Evolutionary conservation across 2,329 filamentous ascomycete genomes (phyloP), one percentile per base, ranked within the genome.

Genomic region (Colletotrichum ledebouriae): DNA sequence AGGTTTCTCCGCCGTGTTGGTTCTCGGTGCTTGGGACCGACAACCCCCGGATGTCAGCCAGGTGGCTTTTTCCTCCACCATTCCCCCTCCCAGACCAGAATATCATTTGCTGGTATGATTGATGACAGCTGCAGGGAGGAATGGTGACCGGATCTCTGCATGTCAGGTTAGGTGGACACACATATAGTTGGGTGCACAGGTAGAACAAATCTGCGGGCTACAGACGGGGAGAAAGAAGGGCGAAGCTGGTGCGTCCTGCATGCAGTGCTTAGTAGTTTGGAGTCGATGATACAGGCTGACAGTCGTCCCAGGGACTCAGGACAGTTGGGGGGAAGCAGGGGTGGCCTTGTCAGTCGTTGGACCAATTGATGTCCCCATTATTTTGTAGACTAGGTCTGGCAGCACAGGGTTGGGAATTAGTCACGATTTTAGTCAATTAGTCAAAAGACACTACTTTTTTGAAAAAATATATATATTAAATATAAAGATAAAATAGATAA

Each of bases 1-100:
- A 63, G 55, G 49, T 63, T 50, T 63, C 34, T 63, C 61, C 61
- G 53, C 49, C 59, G n/a, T 63, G 59, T 63, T 63, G 59, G 59
- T 63, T 63, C 50, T 56, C 25, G 37, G 50, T 56, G 59, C 50
- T 50, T 63, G 39, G 59, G 17, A 50, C 12, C 20, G 20, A 13
- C n/a, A 22, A 57, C 37, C 53, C 53, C 39, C 39, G n/a, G 25
- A 20, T n/a, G 57, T 29, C 57, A 39, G 17, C 42, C 44, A 50
- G 42, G 44, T 49, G 50, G 44, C 17, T 41, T 46, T 39, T 44
- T 39, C 37, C 22, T 37, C 20, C 29, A n/a, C 44, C 44, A 25
- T 25, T 6, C 34, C 50, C 57, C 44, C 33, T 50, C 34, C 17
- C 34, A 39, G n/a, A 15, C 29, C 57, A 42, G 44, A 44, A 34